Percentiles rank a stretch among this genome's conserved stretches.
These are phyloP conservation scores for Aspergillus sp. DNA, from an alignment of 2,329 filamentous ascomycete species.

Conservation along the genomic window DNA sequence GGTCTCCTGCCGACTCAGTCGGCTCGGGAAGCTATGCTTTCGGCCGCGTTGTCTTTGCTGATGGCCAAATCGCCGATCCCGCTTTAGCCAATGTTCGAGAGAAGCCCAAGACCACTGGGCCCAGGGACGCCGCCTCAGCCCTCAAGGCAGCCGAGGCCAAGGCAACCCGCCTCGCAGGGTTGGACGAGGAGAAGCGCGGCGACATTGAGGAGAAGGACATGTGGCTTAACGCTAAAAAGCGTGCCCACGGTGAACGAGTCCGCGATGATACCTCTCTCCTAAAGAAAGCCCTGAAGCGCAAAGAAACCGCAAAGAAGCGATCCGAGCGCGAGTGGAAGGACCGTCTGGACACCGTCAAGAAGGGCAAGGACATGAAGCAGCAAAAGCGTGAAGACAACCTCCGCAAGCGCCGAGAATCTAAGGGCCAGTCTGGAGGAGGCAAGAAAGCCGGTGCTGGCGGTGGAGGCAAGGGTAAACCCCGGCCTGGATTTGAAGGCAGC, in stretches of 20 bases:
- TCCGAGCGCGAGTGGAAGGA: constrained; percentile 86
- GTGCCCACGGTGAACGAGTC: constrained; percentile 85
- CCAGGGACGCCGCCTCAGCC: constrained; percentile 80
- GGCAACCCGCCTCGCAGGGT: constrained; percentile 71
- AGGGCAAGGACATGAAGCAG: constrained; percentile 75
- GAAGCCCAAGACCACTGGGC: constrained; percentile 74
- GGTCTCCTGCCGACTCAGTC: constrained; percentile 48
- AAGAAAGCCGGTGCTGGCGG: constrained; percentile 42
- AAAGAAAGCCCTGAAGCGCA: constrained; percentile 93
- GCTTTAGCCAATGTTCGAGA: constrained; percentile 63
- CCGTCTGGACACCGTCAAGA: constrained; percentile 68
- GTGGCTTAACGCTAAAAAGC: constrained; percentile 88
- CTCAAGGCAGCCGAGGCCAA: constrained; percentile 85
- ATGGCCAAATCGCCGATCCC: constrained; percentile 77
- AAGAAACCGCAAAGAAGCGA: constrained; percentile 86
- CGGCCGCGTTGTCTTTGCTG: constrained; percentile 84
- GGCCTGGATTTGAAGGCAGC: constrained; percentile 71
- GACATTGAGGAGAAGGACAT: constrained; percentile 91
- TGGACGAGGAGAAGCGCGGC: constrained; percentile 77
- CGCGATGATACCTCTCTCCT: constrained; percentile 81
- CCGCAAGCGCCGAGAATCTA: constrained; percentile 71
- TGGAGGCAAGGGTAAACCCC: constrained; percentile 52
- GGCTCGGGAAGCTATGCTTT: constrained; percentile 71
- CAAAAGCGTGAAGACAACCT: constrained; percentile 81
- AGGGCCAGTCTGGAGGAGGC: constrained; percentile 54